phyloP scores from a whole-genome alignment of 176 grass and related monocot species.

The Musa schizocarpa region DNA sequence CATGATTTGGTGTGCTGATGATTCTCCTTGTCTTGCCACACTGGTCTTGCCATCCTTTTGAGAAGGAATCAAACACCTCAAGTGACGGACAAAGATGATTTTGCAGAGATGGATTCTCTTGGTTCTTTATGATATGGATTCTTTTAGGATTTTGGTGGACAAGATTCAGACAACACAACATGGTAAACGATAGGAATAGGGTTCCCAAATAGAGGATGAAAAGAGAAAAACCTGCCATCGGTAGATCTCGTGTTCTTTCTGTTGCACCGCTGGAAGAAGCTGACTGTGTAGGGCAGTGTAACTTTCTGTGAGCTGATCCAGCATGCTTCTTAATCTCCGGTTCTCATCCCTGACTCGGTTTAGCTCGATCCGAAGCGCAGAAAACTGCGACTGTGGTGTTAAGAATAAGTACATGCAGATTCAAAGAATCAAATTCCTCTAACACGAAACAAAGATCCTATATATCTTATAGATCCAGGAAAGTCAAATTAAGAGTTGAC shows the following conservation, averaged over 20 bases:
- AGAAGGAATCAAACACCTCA: background rate
- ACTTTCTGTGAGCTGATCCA: conserved; percentile 14
- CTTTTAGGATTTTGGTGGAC: background rate
- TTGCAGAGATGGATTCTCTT: too few relatives aligned
- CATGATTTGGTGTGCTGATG: background rate
- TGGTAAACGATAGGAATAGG: background rate
- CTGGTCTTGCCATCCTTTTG: background rate
- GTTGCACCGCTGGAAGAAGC: background rate
- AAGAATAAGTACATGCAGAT: background rate
- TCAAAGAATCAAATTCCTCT: too few relatives aligned
- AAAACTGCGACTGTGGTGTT: background rate
- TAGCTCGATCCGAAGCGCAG: background rate
- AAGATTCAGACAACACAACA: background rate
- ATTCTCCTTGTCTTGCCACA: background rate
- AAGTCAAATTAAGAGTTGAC: too few relatives aligned
- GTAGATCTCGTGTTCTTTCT: background rate
- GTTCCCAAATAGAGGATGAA: background rate
- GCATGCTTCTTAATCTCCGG: conserved; percentile 6
- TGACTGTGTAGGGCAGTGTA: conserved; percentile 10
- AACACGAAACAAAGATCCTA: too few relatives aligned
- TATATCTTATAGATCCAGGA: too few relatives aligned
- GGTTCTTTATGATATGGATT: too few relatives aligned
- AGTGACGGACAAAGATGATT: too few relatives aligned
- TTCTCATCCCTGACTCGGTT: conserved; percentile 11
- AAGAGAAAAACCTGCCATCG: background rate